A percentile compares a stretch with the other conserved stretches of the same genome.
These are phyloP conservation scores for Rosellinia necatrix DNA, from an alignment of 2,329 filamentous ascomycete genomes.

Conservation along the genomic window DNA sequence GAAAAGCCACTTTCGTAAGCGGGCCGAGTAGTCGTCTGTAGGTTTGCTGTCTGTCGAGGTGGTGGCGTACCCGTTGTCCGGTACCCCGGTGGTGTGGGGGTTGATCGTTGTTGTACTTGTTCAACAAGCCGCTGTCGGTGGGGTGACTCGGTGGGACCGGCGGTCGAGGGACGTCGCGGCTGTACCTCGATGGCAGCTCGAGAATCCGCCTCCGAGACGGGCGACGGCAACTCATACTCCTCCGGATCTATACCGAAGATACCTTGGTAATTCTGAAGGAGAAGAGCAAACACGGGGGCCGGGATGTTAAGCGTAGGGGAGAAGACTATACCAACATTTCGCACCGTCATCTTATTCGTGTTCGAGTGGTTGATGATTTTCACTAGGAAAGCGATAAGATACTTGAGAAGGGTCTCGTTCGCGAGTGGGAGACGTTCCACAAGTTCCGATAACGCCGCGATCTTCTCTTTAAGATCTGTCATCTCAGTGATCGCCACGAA, in stretches of 20 bases:
- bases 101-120: constrained; percentile 45
- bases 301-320: constrained; percentile 97
- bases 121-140: constrained; percentile 56
- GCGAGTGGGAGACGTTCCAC: constrained; percentile 78
- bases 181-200: constrained; percentile 39
- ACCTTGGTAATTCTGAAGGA: constrained; percentile 84
- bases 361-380: constrained; percentile 89
- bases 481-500: constrained; percentile 87
- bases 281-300: constrained; percentile 89
- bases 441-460: constrained; percentile 74
- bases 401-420: constrained; percentile 81
- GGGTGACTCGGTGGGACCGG: constrained; percentile 55
- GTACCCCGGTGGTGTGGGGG: constrained; percentile 57
- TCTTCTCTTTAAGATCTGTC: constrained; percentile 74
- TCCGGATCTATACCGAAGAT: constrained; percentile 80
- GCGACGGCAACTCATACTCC: constrained; percentile 61
- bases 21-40: constrained; percentile 44
- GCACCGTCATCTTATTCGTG: constrained; percentile 96
- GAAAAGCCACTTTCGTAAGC: constrained; percentile 52
- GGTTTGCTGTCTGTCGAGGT: constrained; percentile 42
- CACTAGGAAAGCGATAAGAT: constrained; percentile 86
- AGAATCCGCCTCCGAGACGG: constrained; percentile 46
- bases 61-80: constrained; percentile 51
- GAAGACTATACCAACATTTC: constrained; percentile 97
- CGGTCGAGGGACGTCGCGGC: constrained; percentile 55